Evolutionary conservation across 1,284 basidiomycete genomes (phyloP).

Genomic region (Puccinia brachypodii): DNA sequence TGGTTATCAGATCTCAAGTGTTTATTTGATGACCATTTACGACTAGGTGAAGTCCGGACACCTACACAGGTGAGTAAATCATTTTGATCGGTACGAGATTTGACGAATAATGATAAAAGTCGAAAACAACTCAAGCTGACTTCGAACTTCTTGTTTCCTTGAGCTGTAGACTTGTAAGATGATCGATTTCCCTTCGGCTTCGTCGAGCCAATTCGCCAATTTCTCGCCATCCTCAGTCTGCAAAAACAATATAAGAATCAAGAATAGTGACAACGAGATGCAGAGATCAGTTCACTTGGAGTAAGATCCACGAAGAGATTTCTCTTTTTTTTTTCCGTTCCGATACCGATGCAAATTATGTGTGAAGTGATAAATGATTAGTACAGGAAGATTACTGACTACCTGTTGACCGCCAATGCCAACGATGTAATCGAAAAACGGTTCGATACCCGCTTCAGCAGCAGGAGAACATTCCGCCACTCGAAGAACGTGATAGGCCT

Average conservation of each 20-base stretch:
- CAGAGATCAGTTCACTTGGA: background rate
- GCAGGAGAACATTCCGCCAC: constrained; percentile 57
- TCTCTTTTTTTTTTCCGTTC: background rate
- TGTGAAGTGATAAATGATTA: too few relatives aligned
- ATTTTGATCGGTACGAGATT: constrained; percentile 14
- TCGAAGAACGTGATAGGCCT: constrained; percentile 56
- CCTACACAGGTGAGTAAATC: background rate
- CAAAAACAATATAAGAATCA: background rate
- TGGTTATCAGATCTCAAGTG: constrained; percentile 46
- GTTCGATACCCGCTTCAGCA: constrained; percentile 79
- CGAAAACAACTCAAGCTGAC: constrained; percentile 61
- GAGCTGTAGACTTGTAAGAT: constrained; percentile 85
- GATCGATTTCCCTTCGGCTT: constrained; percentile 76
- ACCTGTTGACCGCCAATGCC: constrained; percentile 70
- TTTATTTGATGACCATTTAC: constrained; percentile 36
- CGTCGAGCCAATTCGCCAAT: constrained; percentile 64
- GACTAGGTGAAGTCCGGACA: constrained; percentile 32
- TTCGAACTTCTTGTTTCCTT: constrained; percentile 77
- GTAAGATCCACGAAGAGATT: background rate
- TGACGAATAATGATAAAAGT: constrained; percentile 2
- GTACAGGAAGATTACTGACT: background rate
- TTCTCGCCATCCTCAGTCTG: constrained; percentile 54
- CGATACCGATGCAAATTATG: too few relatives aligned
- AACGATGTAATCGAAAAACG: constrained; percentile 95
- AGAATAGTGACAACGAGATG: background rate